Conservation (phyloP, 2,329 filamentous ascomycete species). For the Alternaria viburni region DNA sequence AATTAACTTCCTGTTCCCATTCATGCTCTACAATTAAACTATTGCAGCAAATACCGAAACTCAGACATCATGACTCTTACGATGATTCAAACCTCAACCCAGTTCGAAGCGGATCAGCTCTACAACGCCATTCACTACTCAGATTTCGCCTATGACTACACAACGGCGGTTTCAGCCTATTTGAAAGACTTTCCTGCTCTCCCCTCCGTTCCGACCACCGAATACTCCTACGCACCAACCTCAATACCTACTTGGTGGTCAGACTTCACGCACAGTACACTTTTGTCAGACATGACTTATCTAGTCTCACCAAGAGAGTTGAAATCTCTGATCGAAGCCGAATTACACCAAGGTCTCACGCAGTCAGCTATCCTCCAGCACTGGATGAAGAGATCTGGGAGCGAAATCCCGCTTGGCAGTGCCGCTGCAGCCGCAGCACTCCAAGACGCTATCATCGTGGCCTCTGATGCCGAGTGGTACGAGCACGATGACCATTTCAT, state of each 20-base stretch:
- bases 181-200: background rate
- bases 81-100: background rate
- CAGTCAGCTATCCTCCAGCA: constrained; percentile 4
- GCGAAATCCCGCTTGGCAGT: background rate
- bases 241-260: background rate
- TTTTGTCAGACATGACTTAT: background rate
- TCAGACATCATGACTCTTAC: background rate
- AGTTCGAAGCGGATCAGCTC: background rate
- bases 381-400: background rate
- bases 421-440: background rate
- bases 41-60: background rate
- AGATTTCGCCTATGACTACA: background rate
- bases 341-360: background rate
- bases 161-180: background rate
- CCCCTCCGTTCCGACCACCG: background rate
- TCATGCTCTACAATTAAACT: background rate
- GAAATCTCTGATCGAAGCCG: background rate
- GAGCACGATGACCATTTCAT: constrained; percentile 13
- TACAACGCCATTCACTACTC: background rate
- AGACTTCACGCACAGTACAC: background rate
- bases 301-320: background rate
- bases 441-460: constrained; percentile 18
- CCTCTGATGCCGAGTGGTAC: constrained; percentile 25
- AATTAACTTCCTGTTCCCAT: background rate
- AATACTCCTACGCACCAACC: background rate